Evolutionary conservation across 2,329 filamentous ascomycete species (phyloP).

Genomic region (Lasiodiplodia sp.): DNA sequence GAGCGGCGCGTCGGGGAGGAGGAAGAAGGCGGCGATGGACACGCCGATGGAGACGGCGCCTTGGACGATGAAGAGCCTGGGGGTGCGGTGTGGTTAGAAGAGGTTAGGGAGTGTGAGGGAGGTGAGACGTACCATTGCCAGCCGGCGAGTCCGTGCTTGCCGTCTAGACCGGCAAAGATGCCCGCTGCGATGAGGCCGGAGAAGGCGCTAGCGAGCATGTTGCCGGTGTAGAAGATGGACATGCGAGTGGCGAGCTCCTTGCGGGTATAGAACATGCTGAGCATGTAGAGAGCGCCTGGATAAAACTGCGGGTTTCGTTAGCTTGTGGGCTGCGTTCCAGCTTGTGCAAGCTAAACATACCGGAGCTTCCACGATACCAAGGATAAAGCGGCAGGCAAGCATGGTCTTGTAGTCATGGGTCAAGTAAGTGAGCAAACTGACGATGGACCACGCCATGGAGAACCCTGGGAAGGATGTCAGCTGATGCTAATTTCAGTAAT

Average conservation of each 20-base stretch:
- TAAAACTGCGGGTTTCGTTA: background rate
- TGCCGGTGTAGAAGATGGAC: conserved; percentile 61
- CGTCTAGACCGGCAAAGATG: conserved; percentile 47
- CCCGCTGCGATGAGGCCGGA: conserved; percentile 62
- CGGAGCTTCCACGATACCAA: conserved; percentile 7
- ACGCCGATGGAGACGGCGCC: conserved; percentile 37
- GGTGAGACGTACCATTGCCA: conserved; percentile 10
- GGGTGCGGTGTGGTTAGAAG: too few species aligned
- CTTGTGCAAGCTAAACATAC: background rate
- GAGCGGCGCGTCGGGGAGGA: conserved; percentile 46
- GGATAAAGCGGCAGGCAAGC: conserved; percentile 4
- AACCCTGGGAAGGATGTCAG: background rate
- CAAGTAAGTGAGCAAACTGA: conserved; percentile 17
- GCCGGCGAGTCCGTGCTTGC: conserved; percentile 1
- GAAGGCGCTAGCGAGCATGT: conserved; percentile 59
- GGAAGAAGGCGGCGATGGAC: conserved; percentile 31
- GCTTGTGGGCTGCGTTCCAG: background rate
- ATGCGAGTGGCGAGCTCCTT: conserved; percentile 60
- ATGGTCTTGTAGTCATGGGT: conserved; percentile 17
- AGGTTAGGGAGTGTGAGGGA: rapidly evolving
- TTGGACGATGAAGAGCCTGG: conserved; percentile 25
- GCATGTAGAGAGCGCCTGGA: conserved; percentile 58
- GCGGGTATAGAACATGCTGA: conserved; percentile 62
- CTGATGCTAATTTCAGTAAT: background rate
- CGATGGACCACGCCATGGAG: conserved; percentile 44